These are phyloP conservation scores for Metarhizium humberi DNA, from an alignment of 2,329 filamentous ascomycete species.

Conservation along the genomic window DNA sequence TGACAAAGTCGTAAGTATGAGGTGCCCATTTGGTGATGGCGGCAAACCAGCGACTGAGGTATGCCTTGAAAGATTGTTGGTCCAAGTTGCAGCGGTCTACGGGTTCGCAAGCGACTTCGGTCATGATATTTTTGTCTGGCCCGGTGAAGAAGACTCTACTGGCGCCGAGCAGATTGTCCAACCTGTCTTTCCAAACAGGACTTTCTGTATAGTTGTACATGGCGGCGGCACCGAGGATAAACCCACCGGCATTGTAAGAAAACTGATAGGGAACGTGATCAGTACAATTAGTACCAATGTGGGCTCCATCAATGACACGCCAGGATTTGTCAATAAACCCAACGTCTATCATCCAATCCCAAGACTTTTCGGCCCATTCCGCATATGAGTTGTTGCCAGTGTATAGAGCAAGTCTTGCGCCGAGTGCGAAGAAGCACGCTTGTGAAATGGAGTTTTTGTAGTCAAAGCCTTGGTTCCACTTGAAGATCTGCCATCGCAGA, in stretches of 20 bases:
- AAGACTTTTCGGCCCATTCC: constrained; percentile 66
- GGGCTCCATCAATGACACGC: constrained; percentile 53
- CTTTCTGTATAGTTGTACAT: constrained; percentile 55
- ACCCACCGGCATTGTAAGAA: constrained; percentile 59
- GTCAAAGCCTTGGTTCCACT: constrained; percentile 71
- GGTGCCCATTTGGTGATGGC: constrained; percentile 55
- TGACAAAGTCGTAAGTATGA: constrained; percentile 42
- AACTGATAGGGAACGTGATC: constrained; percentile 53
- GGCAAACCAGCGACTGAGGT: constrained; percentile 52
- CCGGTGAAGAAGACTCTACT: constrained; percentile 46
- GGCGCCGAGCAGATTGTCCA: constrained; percentile 46
- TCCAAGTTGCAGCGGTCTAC: constrained; percentile 52
- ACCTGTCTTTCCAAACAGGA: constrained; percentile 46
- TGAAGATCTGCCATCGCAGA: constrained; percentile 76
- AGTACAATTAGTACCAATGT: constrained; percentile 48
- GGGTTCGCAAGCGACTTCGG: constrained; percentile 56
- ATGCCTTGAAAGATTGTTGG: constrained; percentile 56
- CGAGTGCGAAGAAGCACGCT: constrained; percentile 53
- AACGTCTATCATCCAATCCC: constrained; percentile 55
- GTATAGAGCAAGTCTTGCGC: constrained; percentile 62
- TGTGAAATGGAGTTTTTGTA: constrained; percentile 64
- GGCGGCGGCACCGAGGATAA: constrained; percentile 56
- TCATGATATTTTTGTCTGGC: constrained; percentile 46
- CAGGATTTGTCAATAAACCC: constrained; percentile 51
- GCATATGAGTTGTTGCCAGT: constrained; percentile 70